Base-by-base conservation (phyloP, 1,284 basidiomycete species). In the Microbotryum scabiosae region DNA sequence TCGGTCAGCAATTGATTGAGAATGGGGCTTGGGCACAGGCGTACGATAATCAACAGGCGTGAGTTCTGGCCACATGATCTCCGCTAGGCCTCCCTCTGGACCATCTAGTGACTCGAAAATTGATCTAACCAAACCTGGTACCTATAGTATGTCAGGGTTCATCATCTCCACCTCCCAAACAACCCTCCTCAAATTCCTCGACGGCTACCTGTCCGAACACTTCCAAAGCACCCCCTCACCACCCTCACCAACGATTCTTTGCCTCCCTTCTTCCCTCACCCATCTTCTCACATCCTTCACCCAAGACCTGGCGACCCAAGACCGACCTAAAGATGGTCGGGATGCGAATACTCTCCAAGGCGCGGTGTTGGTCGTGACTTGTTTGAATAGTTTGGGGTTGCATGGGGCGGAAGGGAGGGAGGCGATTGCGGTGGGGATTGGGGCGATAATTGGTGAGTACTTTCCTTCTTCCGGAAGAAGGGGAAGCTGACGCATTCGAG, bases 181-280 rank as follows among this genome's bases (percentile, higher is more conserved):
- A 25, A 57, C 57, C 20, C 54, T 68, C 21, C 66, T 68, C 63
- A 68, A 68, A 36, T 63, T 63, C 48, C 61, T 65, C 46, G 66
- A 68, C 55, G 66, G 65, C 12, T 56, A 61, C 56, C 59, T 67
- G 14, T 49, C 51, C 3, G 64, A 62, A 41, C 25, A 64, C 56
- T 12, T 10, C 9, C n/a, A 46, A 28, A 1, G 48, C 44, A 14
- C 16, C 55, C 43, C 54, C 56, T 67, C 26, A 9, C 18, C 3
- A 9, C 23, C 44, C 59, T 67, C 18, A 32, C 51, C 14, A 6
- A 5, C 8, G n/a, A 30, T 20, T 5, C 36, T 41, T 12, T 41
- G 12, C 0, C 36, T 41, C 36, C 36, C 36, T 41, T 41, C 47
- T 18, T 49, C 21, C 14, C 21, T 49, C 7, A 36, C 1, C 48